Evolutionary conservation across 1,284 basidiomycete species (phyloP), one percentile per base, ranked within the genome.

Genomic region (Heterobasidion irregulare): DNA sequence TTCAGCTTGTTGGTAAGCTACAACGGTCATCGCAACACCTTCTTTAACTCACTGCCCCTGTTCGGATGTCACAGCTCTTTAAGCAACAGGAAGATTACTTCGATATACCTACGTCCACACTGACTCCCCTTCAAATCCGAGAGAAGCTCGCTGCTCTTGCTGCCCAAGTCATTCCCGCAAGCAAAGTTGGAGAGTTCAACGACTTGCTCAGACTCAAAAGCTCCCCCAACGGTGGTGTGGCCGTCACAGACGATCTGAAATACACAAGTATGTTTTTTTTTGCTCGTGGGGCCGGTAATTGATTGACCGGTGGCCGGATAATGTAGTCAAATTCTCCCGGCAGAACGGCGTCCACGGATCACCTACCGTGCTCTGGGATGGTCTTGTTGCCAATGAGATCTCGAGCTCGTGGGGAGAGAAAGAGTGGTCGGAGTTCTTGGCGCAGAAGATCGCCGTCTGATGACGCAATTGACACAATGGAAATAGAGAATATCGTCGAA

Each of bases 271-370:
- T 60, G 80, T 73, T 33, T 18, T 56, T 52, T 55, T 53, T 38
- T 41, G 26, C 38, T 41, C 4, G 4, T 10, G 8, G 3, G n/a
- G 13, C 35, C 38, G 41, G 33, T 38, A 41, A 16, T 38, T 13
- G 8, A 12, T 10, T 2, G n/a, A 38, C 12, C 8, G 7, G 38
- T 36, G 50, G 56, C 58, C 53, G 34, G 15, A 54, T 47, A 19
- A 43, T 45, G 4, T 60, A 88, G 85, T 94, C 74, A 96, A 96
- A 72, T 86, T 89, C 66, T 84, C 91, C 6, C 78, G 94, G 59
- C 94, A 97, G 75, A 97, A 97, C 62, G 78, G 90, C 6, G 84
- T 97, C 53, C 94, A 97, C 63, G 92, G 96, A 52, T 95, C 93
- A 35, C 94, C 94, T 2, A 93, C 93, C 8, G 88, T 82, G 0